Evolutionary conservation across 1,139 yeast genomes (phyloP).

Genomic region (Hyphopichia pseudoburtonii): DNA sequence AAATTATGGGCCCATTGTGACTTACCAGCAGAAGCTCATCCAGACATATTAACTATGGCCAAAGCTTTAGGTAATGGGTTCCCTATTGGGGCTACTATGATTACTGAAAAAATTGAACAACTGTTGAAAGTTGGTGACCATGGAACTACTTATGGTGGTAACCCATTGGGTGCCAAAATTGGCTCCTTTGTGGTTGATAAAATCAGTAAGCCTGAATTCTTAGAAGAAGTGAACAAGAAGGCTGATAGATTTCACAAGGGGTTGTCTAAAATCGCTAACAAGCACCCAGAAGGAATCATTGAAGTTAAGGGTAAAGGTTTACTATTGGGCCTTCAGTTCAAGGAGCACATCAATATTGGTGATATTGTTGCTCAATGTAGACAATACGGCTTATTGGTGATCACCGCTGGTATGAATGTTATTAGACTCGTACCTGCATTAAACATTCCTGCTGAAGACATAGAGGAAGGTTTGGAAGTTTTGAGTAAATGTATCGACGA

Average conservation of each 20-base stretch:
- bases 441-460: constrained; percentile 69
- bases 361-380: constrained; percentile 67
- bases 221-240: constrained; percentile 57
- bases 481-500: constrained; percentile 36
- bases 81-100: constrained; percentile 94
- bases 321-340: constrained; percentile 78
- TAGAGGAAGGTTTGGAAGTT: constrained; percentile 68
- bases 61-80: constrained; percentile 97
- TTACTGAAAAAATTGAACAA: constrained; percentile 73
- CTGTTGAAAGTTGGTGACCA: constrained; percentile 87
- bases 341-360: constrained; percentile 56
- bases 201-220: constrained; percentile 60
- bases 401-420: constrained; percentile 90
- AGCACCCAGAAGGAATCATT: constrained; percentile 57
- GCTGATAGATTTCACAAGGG: constrained; percentile 54
- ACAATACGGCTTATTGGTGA: constrained; percentile 75
- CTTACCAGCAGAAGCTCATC: constrained; percentile 76
- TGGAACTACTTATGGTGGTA: constrained; percentile 98
- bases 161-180: constrained; percentile 85
- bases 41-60: constrained; percentile 91
- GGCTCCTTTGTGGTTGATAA: constrained; percentile 73
- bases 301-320: constrained; percentile 88
- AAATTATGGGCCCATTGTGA: constrained; percentile 88
- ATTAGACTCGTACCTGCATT: constrained; percentile 90
- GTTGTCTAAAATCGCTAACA: constrained; percentile 51